These are phyloP conservation scores for Schizochytrium sp. DNA, from an alignment of 108 stramenopile genomes.

Conservation along the genomic window DNA sequence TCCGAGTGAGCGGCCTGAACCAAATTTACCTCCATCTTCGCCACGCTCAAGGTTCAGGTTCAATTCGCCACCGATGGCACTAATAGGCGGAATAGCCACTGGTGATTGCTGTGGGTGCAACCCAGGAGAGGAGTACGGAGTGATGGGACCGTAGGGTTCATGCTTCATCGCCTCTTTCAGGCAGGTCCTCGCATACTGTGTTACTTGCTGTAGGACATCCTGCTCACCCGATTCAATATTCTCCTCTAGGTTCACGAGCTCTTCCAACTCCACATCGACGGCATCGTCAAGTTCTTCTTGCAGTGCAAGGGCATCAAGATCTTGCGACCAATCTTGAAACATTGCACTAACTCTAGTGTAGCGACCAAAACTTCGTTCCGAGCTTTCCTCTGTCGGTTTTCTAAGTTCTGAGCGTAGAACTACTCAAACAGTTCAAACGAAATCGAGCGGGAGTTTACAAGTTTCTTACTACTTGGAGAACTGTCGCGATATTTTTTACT, in stretches of 20 bases:
- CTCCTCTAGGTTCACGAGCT: neutral
- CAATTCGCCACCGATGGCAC: no score
- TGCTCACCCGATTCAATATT: neutral
- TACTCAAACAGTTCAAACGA: neutral
- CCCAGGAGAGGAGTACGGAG: neutral
- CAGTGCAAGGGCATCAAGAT: neutral
- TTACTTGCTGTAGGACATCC: constrained; percentile 17
- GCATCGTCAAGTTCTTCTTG: neutral
- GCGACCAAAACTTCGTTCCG: neutral
- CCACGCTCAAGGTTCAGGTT: no score
- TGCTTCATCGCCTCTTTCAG: neutral
- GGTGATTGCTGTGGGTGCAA: neutral
- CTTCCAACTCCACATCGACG: constrained; percentile 5
- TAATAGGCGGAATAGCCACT: neutral
- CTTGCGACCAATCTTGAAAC: constrained; percentile 18
- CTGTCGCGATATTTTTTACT: no score
- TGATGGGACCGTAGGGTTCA: neutral
- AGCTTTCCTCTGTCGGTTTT: neutral
- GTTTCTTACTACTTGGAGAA: no score
- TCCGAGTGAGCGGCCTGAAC: no score
- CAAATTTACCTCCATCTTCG: no score
- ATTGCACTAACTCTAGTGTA: neutral
- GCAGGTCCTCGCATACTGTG: neutral
- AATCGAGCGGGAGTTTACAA: no score
- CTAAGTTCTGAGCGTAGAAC: neutral